Conservation (phyloP, 805 yeast species). For the Wickerhamomyces bisporus region DNA sequence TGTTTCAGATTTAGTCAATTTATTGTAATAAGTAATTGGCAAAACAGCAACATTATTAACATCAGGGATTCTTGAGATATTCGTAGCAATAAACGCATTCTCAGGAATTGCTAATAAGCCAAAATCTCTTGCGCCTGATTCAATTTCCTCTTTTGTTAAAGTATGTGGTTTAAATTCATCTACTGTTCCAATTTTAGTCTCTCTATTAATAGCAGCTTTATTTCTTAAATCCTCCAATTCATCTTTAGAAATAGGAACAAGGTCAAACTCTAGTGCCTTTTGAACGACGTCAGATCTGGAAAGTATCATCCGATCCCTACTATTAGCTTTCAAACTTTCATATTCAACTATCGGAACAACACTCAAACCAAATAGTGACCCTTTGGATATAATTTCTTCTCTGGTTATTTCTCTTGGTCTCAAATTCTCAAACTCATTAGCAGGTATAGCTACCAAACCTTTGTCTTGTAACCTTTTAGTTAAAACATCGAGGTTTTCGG, state of each 20-base stretch:
- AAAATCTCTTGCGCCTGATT: conserved; percentile 35
- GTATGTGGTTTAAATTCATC: conserved; percentile 2
- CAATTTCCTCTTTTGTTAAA: conserved; percentile 25
- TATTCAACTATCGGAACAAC: conserved; percentile 30
- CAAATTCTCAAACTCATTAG: conserved; percentile 3
- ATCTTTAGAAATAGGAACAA: conserved; percentile 30
- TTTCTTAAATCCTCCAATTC: conserved; percentile 27
- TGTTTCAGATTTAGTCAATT: conserved; percentile 42
- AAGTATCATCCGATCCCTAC: conserved; percentile 2
- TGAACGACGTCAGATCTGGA: conserved; percentile 14
- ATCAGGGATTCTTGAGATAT: conserved; percentile 51
- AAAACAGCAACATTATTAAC: conserved; percentile 52
- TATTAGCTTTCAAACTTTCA: conserved; percentile 16
- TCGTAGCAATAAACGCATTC: conserved; percentile 57
- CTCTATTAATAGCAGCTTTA: conserved; percentile 14
- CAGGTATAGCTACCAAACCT: conserved; percentile 1
- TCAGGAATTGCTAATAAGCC: conserved; percentile 55
- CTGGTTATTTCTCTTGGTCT: neutral
- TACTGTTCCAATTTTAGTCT: conserved; percentile 6
- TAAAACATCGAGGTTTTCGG: conserved; percentile 20
- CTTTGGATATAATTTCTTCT: conserved; percentile 15
- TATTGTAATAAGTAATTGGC: conserved; percentile 60
- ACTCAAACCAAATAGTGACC: conserved; percentile 29
- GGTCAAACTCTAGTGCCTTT: conserved; percentile 28
- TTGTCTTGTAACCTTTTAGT: conserved; percentile 17